Conservation (phyloP, 305 asterid species). For the Lippia alba region DNA sequence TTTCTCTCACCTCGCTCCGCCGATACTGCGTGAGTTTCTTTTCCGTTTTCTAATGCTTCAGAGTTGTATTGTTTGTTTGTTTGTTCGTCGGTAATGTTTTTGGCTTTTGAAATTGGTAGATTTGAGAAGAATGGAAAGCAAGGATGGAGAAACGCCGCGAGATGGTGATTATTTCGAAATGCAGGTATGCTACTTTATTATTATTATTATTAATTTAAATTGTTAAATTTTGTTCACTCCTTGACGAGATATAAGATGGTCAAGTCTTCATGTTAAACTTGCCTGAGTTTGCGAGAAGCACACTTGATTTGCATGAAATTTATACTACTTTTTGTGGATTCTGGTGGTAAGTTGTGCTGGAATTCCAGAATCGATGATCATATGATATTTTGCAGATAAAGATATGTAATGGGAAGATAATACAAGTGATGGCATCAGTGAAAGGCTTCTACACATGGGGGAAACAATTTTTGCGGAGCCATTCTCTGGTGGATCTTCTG, state of each 20-base stretch:
- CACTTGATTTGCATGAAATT: not conserved
- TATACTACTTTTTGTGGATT: not conserved
- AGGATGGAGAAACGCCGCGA: slow-evolving; percentile 58
- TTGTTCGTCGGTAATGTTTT: slow-evolving; percentile 6
- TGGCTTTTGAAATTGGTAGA: slow-evolving; percentile 49
- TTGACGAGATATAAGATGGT: not conserved
- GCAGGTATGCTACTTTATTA: slow-evolving; percentile 56
- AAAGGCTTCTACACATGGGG: slow-evolving; percentile 91
- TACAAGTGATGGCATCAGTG: slow-evolving; percentile 80
- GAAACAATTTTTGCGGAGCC: slow-evolving; percentile 75
- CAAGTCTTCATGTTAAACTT: not conserved
- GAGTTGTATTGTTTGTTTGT: not conserved
- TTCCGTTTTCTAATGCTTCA: slow-evolving; percentile 2
- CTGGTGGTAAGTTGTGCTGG: slow-evolving; percentile 20
- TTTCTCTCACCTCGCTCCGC: slow-evolving; percentile 83
- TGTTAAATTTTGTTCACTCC: not conserved
- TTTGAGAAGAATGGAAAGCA: slow-evolving; percentile 62
- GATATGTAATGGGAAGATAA: slow-evolving; percentile 92
- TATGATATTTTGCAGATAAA: slow-evolving; percentile 70
- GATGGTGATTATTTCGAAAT: slow-evolving; percentile 86
- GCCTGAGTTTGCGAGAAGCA: not conserved
- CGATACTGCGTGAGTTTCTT: slow-evolving; percentile 70
- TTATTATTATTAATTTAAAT: not conserved
- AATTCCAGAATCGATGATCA: slow-evolving; percentile 35
- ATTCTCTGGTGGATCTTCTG: slow-evolving; percentile 97